Percentiles rank a stretch among this genome's conserved stretches.
phyloP scores from a whole-genome alignment of 169 alveolate genomes.

The Plasmodium knowlesi region DNA sequence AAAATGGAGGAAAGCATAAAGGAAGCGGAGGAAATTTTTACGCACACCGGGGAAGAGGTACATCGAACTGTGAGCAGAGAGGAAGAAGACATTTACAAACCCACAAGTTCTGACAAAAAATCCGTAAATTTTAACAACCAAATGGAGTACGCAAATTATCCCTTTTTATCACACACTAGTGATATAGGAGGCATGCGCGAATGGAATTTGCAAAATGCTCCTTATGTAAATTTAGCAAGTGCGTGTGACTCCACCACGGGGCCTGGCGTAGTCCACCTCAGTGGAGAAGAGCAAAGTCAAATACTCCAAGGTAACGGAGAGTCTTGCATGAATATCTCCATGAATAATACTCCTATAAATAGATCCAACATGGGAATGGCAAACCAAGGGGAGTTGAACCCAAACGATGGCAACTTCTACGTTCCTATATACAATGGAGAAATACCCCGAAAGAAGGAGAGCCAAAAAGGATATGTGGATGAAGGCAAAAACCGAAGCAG shows the following conservation, averaged over 20 bases:
- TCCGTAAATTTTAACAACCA: not conserved
- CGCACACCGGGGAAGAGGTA: not conserved
- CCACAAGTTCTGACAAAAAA: not conserved
- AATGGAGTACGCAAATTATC: not conserved
- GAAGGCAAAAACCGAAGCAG: not conserved
- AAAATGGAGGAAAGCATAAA: not conserved
- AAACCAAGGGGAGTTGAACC: not conserved
- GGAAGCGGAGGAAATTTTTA: not conserved
- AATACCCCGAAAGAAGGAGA: not conserved
- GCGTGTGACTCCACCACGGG: not conserved
- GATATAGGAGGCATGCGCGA: not conserved
- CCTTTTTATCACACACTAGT: not conserved
- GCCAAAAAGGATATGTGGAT: not conserved
- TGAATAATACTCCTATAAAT: not conserved
- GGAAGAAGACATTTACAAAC: not conserved
- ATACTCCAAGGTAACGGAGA: not conserved
- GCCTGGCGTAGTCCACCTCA: not conserved
- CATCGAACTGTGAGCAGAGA: not conserved
- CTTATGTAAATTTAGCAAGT: not conserved
- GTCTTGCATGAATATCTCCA: not conserved
- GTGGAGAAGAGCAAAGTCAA: not conserved
- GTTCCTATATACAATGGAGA: not conserved
- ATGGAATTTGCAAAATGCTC: not conserved
- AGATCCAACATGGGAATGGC: not conserved
- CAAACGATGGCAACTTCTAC: not conserved